Evolutionary conservation across 495 filamentous ascomycete genomes (phyloP).

Genomic region (Penicillium cosmopolitanum): DNA sequence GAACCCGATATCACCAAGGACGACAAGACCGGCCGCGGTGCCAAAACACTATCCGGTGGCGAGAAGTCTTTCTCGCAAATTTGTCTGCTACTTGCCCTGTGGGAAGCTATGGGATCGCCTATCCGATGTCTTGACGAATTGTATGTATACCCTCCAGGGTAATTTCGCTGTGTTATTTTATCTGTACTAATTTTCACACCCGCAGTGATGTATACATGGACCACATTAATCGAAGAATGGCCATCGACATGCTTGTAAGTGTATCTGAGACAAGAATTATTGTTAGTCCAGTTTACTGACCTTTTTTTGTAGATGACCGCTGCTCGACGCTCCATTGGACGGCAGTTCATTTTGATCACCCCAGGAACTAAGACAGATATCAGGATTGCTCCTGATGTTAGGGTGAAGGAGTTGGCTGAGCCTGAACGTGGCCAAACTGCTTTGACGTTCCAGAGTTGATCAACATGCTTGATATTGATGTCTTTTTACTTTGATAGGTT

Average conservation of each 20-base stretch:
- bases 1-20: conserved; percentile 78
- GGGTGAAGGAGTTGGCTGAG: conserved; percentile 79
- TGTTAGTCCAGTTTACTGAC: conserved; percentile 10
- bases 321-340: conserved; percentile 79
- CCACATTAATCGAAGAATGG: conserved; percentile 89
- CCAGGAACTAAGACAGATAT: conserved; percentile 81
- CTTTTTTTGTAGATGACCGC: conserved; percentile 61
- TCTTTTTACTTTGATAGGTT: neutral
- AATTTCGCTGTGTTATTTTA: conserved; percentile 17
- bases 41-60: conserved; percentile 90
- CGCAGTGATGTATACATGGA: conserved; percentile 96
- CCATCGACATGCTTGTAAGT: conserved; percentile 91
- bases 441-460: conserved; percentile 33
- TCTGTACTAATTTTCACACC: conserved; percentile 13
- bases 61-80: conserved; percentile 98
- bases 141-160: conserved; percentile 42
- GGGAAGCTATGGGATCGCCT: conserved; percentile 97
- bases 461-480: conserved; percentile 1
- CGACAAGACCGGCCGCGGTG: conserved; percentile 69
- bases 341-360: conserved; percentile 96
- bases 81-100: conserved; percentile 87
- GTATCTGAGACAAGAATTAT: neutral
- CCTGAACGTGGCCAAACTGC: conserved; percentile 56
- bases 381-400: conserved; percentile 74
- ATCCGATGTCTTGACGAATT: conserved; percentile 97